A percentile compares a stretch with the other conserved stretches of the same genome.
These are phyloP conservation scores for Trichosporon sp. DNA, from an alignment of 1,284 basidiomycete species.

Conservation along the genomic window DNA sequence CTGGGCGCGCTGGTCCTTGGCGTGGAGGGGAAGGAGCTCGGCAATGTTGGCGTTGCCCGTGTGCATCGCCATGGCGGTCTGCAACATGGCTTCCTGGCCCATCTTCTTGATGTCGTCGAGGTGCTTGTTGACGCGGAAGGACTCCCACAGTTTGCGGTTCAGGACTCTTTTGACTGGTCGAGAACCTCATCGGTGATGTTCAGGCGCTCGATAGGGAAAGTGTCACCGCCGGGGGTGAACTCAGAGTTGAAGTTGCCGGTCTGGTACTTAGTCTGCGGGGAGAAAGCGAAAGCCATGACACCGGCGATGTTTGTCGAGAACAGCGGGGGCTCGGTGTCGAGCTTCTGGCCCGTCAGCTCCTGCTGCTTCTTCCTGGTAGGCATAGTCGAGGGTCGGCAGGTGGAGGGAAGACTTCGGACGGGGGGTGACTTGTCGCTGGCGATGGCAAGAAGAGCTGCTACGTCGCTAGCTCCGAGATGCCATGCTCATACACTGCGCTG, in stretches of 20 bases:
- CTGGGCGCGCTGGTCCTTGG: not conserved
- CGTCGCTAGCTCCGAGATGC: too few species aligned
- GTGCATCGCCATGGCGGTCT: not conserved
- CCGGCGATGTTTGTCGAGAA: not conserved
- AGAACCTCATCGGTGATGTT: not conserved
- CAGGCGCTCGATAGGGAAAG: not conserved
- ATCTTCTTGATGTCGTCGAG: conserved; percentile 6
- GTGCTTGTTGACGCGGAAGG: not conserved
- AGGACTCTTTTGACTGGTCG: not conserved
- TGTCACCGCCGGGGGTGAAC: not conserved
- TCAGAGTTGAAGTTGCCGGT: conserved; percentile 8
- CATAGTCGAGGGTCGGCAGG: not conserved
- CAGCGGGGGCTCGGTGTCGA: not conserved
- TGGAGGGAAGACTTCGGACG: too few species aligned
- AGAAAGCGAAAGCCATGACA: not conserved
- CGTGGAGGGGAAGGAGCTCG: not conserved
- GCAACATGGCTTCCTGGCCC: not conserved
- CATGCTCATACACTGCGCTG: too few species aligned
- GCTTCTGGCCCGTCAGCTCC: too few species aligned
- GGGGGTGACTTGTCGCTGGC: too few species aligned
- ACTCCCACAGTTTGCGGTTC: conserved; percentile 6
- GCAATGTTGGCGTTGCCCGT: not conserved
- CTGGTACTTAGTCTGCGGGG: conserved; percentile 14
- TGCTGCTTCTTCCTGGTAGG: not conserved
- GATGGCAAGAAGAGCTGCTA: too few species aligned